These are phyloP conservation scores for Claviceps paspali DNA, from an alignment of 2,329 filamentous ascomycete genomes.

Conservation along the genomic window DNA sequence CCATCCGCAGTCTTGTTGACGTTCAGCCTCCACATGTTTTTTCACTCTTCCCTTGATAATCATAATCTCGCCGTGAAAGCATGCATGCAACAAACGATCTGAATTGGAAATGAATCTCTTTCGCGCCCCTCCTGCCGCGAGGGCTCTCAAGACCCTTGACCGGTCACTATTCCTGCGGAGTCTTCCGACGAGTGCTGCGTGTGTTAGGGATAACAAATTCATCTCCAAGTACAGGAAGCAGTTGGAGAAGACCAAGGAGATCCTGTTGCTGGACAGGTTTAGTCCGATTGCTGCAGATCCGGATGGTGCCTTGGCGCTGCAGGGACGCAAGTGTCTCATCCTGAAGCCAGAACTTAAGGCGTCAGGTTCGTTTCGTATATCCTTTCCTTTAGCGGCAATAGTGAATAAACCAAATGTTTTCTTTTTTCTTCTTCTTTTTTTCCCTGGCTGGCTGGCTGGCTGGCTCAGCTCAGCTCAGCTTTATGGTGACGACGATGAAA, in stretches of 20 bases:
- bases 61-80: not conserved
- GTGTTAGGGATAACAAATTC: conserved; percentile 58
- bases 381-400: not conserved
- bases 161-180: conserved; percentile 67
- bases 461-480: too few relatives aligned
- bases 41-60: not conserved
- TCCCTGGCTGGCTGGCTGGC: too few relatives aligned
- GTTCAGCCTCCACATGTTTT: not conserved
- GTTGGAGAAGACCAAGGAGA: conserved; percentile 49
- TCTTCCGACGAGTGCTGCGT: conserved; percentile 62
- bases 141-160: conserved; percentile 67
- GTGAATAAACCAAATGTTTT: too few relatives aligned
- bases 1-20: too few relatives aligned
- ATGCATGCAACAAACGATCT: conserved; percentile 8
- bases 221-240: conserved; percentile 57
- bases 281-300: conserved; percentile 49
- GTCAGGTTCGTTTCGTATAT: conserved; percentile 24
- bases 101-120: conserved; percentile 42
- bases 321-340: conserved; percentile 47
- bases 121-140: conserved; percentile 59
- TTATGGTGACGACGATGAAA: not conserved
- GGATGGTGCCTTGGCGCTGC: conserved; percentile 31
- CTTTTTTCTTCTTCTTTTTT: not conserved
- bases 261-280: conserved; percentile 49
- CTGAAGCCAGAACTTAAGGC: conserved; percentile 40